Evolutionary conservation across 1,139 yeast species (phyloP), one percentile per base, ranked within the genome.

Genomic region (Blastobotrys aristatus): DNA sequence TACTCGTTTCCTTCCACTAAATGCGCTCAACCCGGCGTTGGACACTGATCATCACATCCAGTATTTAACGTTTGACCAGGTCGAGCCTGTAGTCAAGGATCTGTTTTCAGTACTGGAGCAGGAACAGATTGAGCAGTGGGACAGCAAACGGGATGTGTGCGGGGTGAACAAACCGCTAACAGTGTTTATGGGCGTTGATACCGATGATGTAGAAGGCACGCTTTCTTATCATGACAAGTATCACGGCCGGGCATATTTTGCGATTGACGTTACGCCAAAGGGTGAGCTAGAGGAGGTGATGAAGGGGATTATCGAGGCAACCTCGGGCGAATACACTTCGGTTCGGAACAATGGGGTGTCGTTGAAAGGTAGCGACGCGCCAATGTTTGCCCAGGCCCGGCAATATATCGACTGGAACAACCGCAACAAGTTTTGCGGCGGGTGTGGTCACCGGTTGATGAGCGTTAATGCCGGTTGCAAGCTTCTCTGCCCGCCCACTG

Each of bases 361-460:
- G 16, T 14, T 41, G 16, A 13, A 13, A 13, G 30, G 30, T 2
- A 16, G 14, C 56, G 40, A 46, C 37, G 21, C 66, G 65, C 77
- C 89, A 1, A 63, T 87, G 18, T 82, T 77, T 56, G 82, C 95
- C 2, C 95, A 89, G 61, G 92, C 88, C 0, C 79, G 83, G 51
- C 87, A 85, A 82, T 85, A 83, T 60, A 62, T 88, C 48, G 96
- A 89, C 65, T 90, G 97, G 97, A 71, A 86, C 47, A 66, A 69
- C 46, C 78, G 92, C 49, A 84, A 83, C 63, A 72, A 75, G 52
- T 87, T 76, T 66, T 90, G 98, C 63, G 92, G 95, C 1, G 95
- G 95, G 0, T 92, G 98, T 69, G 97, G 96, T 0, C 61, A 75
- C 1, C 74, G 71, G 50, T 82, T 80, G 27, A 75, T 84, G 53